Evolutionary conservation across 768 basidiomycete species (phyloP), one percentile per base, ranked within the genome.

Genomic region (Phanerodontia chrysosporium): DNA sequence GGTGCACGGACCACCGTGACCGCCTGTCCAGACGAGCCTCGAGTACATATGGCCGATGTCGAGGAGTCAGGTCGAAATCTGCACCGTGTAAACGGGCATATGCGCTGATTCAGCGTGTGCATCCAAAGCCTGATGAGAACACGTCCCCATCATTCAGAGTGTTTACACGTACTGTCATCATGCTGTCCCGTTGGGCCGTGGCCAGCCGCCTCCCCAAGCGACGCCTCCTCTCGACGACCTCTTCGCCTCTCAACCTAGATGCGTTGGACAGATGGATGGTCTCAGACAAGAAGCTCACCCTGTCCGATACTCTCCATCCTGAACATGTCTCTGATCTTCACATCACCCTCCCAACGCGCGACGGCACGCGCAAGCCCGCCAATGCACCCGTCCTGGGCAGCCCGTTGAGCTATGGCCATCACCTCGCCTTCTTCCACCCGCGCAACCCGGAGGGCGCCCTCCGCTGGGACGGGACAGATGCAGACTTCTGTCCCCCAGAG

Each of bases 371-470:
- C 28, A 29, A 49, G 9, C 58, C 70, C 9, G 82, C 74, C 62
- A 59, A 66, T 18, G 71, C 72, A 21, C 85, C 85, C 48, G 61
- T 67, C 48, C 63, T 64, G 1, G 75, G 78, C 6, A 62, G 74
- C 1, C 73, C 78, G 2, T 72, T 90, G 28, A 77, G 74, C 6
- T 82, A 79, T 60, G 89, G 87, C 5, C 86, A 89, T 65, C 86
- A 89, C 63, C 78, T 91, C 24, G 84, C 77, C 13, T 90, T 90
- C 76, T 91, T 91, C 72, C 86, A 89, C 57, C 80, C 82, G 2
- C 80, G 83, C 30, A 79, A 78, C 35, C 81, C 87, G 0, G 87
- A 89, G 66, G 51, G 67, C 13, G 67, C 70, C 21, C 75, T 91
- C 39, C 79, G 85, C 13, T 64, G 75, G n/a, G 89, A 91, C 65